Base-by-base conservation (phyloP, 208 protist genomes). In the Acanthamoeba healyi region DNA sequence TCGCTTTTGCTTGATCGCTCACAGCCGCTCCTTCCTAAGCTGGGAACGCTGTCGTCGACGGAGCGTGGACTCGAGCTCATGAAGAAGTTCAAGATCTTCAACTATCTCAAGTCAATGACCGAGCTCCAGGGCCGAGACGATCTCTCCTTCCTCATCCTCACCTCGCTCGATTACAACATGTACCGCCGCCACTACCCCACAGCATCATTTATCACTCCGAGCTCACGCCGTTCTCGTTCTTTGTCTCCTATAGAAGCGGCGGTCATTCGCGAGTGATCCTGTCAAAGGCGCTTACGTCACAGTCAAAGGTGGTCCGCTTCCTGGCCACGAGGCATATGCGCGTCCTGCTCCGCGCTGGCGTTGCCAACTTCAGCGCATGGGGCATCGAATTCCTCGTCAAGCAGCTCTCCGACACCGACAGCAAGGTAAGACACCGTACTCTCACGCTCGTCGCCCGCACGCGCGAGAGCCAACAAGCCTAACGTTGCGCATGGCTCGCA, bases 311-410 rank as follows among this genome's bases (percentile, higher is more conserved):
- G 70, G 81, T 94, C 15, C 88, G 94, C n/a, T 89, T 94, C 51
- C 36, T 89, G 26, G 94, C 94, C 29, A 95, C 94, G 3, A 65
- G 74, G 2, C 94, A 96, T 61, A 87, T 96, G 88, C 94, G 94
- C 22, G 90, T 96, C 17, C 49, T 97, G 0, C 65, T 97, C 0
- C 38, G 95, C 26, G 86, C 93, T n/a, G 94, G 94, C 91, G 94
- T 96, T 17, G 82, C 94, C 44, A 94, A 97, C 94, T 97, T 97
- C 49, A 87, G 40, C 42, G 42, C 40, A 19, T 97, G 96, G 96
- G 95, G 96, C 34, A 72, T 96, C 0, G 95, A 96, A 14, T 84
- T 95, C 10, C 82, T 97, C 7, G 92, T 94, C 46, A 94, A 72
- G 56, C 88, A 93, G 82, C 58, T 90, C 32, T 90, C 82, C 22